Percentiles rank a stretch among this genome's conserved stretches.
These are phyloP conservation scores for Diddensiella transvaalensis DNA, from an alignment of 805 yeast genomes.

Conservation along the genomic window DNA sequence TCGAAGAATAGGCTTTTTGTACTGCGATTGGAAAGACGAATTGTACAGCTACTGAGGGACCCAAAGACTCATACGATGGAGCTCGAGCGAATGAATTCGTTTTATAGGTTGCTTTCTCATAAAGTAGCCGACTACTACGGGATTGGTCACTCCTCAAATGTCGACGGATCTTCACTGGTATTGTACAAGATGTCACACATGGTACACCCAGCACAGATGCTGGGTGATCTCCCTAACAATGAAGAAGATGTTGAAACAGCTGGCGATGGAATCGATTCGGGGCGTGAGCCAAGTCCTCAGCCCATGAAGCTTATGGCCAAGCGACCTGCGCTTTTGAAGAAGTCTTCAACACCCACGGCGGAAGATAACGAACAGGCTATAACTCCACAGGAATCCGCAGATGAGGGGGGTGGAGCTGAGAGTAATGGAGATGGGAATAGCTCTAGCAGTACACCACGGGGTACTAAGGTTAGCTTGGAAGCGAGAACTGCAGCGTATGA, in stretches of 20 bases:
- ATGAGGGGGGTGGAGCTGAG: neutral
- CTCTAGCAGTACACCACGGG: slow-evolving; percentile 9
- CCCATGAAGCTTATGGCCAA: neutral
- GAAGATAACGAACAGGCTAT: neutral
- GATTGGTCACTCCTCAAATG: slow-evolving; percentile 53
- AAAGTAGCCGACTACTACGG: slow-evolving; percentile 65
- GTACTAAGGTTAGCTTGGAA: slow-evolving; percentile 22
- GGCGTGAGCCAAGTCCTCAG: neutral
- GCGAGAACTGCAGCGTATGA: slow-evolving; percentile 40
- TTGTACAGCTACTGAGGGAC: slow-evolving; percentile 44
- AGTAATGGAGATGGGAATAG: neutral
- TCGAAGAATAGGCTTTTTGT: slow-evolving; percentile 49
- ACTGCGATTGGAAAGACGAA: slow-evolving; percentile 45
- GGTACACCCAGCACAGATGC: slow-evolving; percentile 4
- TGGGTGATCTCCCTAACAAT: slow-evolving; percentile 12
- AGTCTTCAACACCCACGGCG: neutral
- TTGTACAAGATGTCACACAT: slow-evolving; percentile 35
- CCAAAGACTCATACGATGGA: slow-evolving; percentile 40
- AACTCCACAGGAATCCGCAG: neutral
- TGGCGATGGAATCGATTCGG: neutral
- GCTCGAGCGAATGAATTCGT: slow-evolving; percentile 60
- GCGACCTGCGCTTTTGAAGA: slow-evolving; percentile 5
- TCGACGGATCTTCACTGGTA: slow-evolving; percentile 46
- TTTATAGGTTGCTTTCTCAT: slow-evolving; percentile 63
- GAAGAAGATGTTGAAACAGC: slow-evolving; percentile 8